These are phyloP conservation scores for Copromyces sp. DNA, from an alignment of 495 filamentous ascomycete species.

Conservation along the genomic window DNA sequence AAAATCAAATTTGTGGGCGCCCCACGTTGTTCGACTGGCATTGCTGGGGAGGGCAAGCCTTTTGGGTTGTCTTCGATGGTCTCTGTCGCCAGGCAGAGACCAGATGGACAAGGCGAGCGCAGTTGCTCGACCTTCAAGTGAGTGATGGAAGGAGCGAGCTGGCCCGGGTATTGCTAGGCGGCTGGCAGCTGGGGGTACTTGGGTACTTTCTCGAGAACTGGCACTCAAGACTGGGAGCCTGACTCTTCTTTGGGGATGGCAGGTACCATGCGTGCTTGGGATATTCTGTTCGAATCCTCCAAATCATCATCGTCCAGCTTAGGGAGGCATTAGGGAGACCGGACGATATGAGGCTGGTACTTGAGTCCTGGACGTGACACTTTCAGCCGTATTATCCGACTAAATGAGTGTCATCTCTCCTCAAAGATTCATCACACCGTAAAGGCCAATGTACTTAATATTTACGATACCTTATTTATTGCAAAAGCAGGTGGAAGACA, in stretches of 20 bases:
- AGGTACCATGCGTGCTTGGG: not conserved
- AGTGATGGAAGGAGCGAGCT: not conserved
- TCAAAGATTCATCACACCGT: not conserved
- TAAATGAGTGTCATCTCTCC: not conserved
- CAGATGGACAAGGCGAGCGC: not conserved
- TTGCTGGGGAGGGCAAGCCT: not conserved
- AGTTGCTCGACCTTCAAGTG: not conserved
- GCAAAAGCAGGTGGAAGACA: not conserved
- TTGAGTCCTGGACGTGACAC: not conserved
- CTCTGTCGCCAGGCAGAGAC: not conserved
- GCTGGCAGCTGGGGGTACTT: not conserved
- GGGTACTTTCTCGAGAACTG: not conserved
- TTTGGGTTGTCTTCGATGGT: not conserved
- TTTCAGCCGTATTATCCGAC: not conserved
- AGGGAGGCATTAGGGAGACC: not conserved
- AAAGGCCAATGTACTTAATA: not conserved
- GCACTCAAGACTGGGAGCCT: not conserved
- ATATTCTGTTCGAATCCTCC: not conserved
- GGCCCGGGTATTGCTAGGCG: not conserved
- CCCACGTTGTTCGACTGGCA: not conserved
- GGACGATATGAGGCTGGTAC: not conserved
- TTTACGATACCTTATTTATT: not conserved
- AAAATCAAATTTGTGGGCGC: not conserved
- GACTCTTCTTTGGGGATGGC: not conserved
- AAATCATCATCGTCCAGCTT: not conserved